Evolutionary conservation across 345 rosid genomes (phyloP).

Genomic region (Toxicodendron radicans): DNA sequence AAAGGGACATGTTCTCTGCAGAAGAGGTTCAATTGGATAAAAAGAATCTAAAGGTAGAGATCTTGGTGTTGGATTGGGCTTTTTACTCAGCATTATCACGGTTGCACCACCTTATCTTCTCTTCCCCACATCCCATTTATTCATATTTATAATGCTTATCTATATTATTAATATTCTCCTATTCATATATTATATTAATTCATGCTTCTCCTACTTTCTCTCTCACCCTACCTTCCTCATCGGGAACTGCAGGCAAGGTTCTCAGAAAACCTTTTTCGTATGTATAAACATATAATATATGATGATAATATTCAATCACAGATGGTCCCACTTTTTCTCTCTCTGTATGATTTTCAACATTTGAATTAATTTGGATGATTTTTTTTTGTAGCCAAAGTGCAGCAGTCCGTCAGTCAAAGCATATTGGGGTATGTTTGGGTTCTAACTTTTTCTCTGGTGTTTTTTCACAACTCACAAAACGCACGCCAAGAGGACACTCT

Average conservation of each 20-base stretch:
- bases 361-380: constrained; percentile 17
- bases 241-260: constrained; percentile 33
- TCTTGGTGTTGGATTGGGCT: constrained; percentile 35
- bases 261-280: background rate
- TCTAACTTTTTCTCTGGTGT: background rate
- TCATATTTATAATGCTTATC: constrained; percentile 1
- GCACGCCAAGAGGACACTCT: background rate
- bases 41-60: constrained; percentile 44
- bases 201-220: constrained; percentile 17
- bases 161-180: background rate
- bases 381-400: constrained; percentile 24
- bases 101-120: constrained; percentile 48
- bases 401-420: constrained; percentile 24
- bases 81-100: constrained; percentile 39
- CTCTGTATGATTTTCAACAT: constrained; percentile 31
- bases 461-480: background rate
- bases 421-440: constrained; percentile 10
- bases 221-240: constrained; percentile 26
- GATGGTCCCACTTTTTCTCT: constrained; percentile 23
- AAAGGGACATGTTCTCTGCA: constrained; percentile 45
- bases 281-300: background rate
- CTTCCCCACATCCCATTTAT: constrained; percentile 37
- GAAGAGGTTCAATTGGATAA: constrained; percentile 49
- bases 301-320: background rate
- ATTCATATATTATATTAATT: constrained; percentile 4